A percentile compares a stretch with the other conserved stretches of the same genome.
phyloP scores from a whole-genome alignment of 345 rosid genomes.

The Populus euphratica region DNA sequence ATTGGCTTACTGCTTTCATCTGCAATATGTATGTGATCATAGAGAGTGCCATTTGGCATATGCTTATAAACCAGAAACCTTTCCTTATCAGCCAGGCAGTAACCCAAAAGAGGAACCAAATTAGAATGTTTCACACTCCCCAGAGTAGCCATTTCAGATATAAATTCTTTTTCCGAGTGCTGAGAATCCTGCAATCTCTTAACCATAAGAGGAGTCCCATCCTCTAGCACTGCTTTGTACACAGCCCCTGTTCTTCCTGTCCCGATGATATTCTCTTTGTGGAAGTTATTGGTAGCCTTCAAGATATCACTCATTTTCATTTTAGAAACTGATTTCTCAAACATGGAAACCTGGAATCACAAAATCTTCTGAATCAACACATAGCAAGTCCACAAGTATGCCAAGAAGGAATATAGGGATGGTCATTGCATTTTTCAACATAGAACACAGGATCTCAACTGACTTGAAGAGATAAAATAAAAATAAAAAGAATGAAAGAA shows the following conservation, averaged over 20 bases:
- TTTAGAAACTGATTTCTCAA: constrained; percentile 68
- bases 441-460: background rate
- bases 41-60: constrained; percentile 75
- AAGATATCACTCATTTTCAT: constrained; percentile 78
- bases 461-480: background rate
- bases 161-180: constrained; percentile 73
- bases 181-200: constrained; percentile 91
- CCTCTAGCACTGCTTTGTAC: constrained; percentile 77
- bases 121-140: constrained; percentile 79
- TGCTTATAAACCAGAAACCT: constrained; percentile 70
- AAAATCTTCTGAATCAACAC: constrained; percentile 17
- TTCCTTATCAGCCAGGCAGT: constrained; percentile 62
- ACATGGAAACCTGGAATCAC: constrained; percentile 71
- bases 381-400: background rate
- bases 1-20: constrained; percentile 47
- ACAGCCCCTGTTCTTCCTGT: constrained; percentile 81
- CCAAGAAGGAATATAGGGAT: background rate
- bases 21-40: constrained; percentile 46
- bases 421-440: background rate
- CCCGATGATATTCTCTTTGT: constrained; percentile 70
- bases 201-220: constrained; percentile 67
- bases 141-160: constrained; percentile 74
- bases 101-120: constrained; percentile 85
- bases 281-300: constrained; percentile 80
- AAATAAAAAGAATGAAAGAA: constrained; percentile 2